Evolutionary conservation across 169 alveolate species (phyloP).

Genomic region (Eimeria brunetti): DNA sequence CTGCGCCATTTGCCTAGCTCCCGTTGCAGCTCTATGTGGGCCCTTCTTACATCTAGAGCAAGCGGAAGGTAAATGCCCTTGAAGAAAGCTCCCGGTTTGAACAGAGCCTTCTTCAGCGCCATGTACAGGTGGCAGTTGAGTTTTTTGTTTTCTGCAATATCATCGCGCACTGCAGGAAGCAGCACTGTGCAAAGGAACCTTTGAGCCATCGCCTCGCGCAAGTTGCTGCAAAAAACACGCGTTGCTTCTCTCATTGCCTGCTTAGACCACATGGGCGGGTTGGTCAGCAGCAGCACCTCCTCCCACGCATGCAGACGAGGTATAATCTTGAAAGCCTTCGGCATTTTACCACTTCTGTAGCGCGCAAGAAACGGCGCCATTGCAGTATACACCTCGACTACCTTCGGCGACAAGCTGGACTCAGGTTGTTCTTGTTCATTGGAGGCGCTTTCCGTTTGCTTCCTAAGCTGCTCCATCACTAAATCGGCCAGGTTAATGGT

Average conservation of each 20-base stretch:
- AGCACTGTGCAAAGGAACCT: slow-evolving; percentile 87
- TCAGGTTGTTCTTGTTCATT: slow-evolving; percentile 26
- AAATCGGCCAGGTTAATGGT: slow-evolving; percentile 44
- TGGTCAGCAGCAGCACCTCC: slow-evolving; percentile 92
- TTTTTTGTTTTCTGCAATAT: slow-evolving; percentile 89
- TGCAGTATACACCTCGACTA: slow-evolving; percentile 80
- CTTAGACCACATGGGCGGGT: slow-evolving; percentile 95
- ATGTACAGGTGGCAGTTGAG: slow-evolving; percentile 94
- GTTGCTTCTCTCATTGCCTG: slow-evolving; percentile 94
- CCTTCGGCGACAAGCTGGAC: slow-evolving; percentile 72
- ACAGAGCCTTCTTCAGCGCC: slow-evolving; percentile 92
- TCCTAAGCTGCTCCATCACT: slow-evolving; percentile 37
- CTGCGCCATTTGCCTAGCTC: no score
- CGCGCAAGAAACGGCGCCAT: slow-evolving; percentile 87
- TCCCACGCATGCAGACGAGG: slow-evolving; percentile 96
- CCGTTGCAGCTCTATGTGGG: no score
- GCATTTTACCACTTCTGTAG: slow-evolving; percentile 94
- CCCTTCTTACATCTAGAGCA: slow-evolving; percentile 72
- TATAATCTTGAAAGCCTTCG: slow-evolving; percentile 94
- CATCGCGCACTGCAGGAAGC: slow-evolving; percentile 92
- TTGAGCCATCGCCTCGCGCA: slow-evolving; percentile 87
- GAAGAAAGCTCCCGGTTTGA: slow-evolving; percentile 97
- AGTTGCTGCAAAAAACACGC: slow-evolving; percentile 90
- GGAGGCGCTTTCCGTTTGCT: neutral
- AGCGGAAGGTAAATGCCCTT: slow-evolving; percentile 96